Evolutionary conservation across 176 grass and related monocot species (phyloP).

Genomic region (Paspalum vaginatum): DNA sequence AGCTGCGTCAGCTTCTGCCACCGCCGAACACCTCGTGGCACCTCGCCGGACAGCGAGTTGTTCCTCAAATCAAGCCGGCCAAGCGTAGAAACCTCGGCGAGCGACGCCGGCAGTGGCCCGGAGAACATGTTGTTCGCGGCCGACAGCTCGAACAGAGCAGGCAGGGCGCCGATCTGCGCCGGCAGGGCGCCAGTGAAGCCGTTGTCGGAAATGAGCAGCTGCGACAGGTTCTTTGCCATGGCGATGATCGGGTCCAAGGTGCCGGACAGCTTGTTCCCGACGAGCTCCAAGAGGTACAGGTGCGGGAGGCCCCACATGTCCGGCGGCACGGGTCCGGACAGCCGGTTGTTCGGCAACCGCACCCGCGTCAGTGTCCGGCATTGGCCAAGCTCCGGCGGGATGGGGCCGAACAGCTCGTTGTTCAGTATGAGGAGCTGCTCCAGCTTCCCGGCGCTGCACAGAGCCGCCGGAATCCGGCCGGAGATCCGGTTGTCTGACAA

Average conservation of each 20-base stretch:
- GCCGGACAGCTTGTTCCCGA: conserved; percentile 65
- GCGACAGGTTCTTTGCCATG: conserved; percentile 64
- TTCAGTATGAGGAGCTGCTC: conserved; percentile 69
- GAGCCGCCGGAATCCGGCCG: conserved; percentile 54
- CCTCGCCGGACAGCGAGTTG: conserved; percentile 65
- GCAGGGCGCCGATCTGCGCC: conserved; percentile 51
- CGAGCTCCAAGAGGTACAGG: conserved; percentile 71
- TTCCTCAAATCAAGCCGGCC: conserved; percentile 62
- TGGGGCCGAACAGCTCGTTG: conserved; percentile 57
- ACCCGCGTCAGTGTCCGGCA: conserved; percentile 66
- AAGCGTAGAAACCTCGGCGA: conserved; percentile 47
- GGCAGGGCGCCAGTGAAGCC: conserved; percentile 65
- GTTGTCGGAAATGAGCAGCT: conserved; percentile 77
- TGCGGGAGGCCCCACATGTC: conserved; percentile 70
- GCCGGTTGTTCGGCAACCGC: conserved; percentile 64
- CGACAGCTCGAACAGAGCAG: conserved; percentile 62
- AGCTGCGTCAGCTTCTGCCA: conserved; percentile 70
- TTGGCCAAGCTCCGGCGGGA: conserved; percentile 58
- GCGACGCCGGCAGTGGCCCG: conserved; percentile 48
- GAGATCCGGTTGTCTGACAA: conserved; percentile 63
- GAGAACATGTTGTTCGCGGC: conserved; percentile 63
- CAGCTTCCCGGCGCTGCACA: conserved; percentile 58
- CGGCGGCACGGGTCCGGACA: conserved; percentile 56
- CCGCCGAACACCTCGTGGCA: conserved; percentile 50
- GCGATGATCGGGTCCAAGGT: conserved; percentile 46